Evolutionary conservation across 768 basidiomycete species (phyloP), one percentile per base, ranked within the genome.

Genomic region (Cyclocybe aegerita): DNA sequence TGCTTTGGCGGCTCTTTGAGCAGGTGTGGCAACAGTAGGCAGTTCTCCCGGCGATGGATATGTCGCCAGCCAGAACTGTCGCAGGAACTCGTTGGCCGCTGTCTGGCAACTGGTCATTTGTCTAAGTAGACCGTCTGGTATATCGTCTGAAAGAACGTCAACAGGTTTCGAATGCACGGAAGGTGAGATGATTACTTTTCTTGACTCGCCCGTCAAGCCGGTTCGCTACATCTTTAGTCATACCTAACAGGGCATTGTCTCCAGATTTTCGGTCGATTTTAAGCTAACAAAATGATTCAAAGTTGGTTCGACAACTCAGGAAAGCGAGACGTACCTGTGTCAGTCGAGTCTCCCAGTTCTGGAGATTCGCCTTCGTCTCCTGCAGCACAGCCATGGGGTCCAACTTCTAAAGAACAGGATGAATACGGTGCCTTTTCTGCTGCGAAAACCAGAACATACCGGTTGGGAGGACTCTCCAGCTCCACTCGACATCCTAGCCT

Each of bases 61-160:
- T 43, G 90, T 80, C 1, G 93, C 81, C 2, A 86, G 79, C 94
- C 95, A 98, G 65, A 93, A 98, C 65, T 98, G 97, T 29, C 96
- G 85, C 10, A 99, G 75, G 65, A 98, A 97, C 64, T 99, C 97
- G 61, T 93, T 94, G 9, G 95, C 88, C 3, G 95, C 88, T 1
- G 92, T 92, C 62, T 97, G 93, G 61, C 90, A 93, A 0, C 89
- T 89, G 12, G 82, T 84, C 81, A 98, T 88, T 70, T 93, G 86
- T 48, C 82, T 77, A 59, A 91, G 84, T 35, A 96, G 72, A 2
- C 75, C 77, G 43, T 88, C 82, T 1, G 93, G 90, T 32, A 99
- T 83, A 36, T 90, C 86, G 53, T 81, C 93, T 96, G 30, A 46
- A 14, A 39, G 39, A 49, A 47, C 16, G 23, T 59, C 45, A 55